A percentile compares a stretch with the other conserved stretches of the same genome.
phyloP scores from a whole-genome alignment of 768 basidiomycete species.

The Suillus discolor region DNA sequence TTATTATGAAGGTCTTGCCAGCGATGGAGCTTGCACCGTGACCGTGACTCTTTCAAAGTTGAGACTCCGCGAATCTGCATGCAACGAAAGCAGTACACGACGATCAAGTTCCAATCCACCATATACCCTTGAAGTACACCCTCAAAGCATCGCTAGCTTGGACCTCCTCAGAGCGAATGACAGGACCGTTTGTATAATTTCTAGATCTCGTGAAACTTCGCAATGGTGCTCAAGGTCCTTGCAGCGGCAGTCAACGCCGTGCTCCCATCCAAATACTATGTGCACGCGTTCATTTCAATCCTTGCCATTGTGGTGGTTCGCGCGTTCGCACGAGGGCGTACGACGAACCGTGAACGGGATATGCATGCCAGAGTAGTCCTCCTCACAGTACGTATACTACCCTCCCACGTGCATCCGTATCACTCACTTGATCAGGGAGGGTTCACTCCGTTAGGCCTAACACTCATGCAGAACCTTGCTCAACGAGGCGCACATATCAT shows the following conservation, averaged over 20 bases:
- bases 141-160: too few species aligned
- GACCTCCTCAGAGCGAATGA: too few species aligned
- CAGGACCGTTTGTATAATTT: neutral
- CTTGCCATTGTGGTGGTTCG: conserved; percentile 49
- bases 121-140: too few species aligned
- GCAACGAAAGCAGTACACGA: too few species aligned
- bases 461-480: conserved; percentile 63
- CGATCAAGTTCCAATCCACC: too few species aligned
- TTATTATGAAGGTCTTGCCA: too few species aligned
- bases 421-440: conserved; percentile 53
- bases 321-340: conserved; percentile 67
- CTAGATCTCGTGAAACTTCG: neutral
- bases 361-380: conserved; percentile 72
- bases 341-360: conserved; percentile 73
- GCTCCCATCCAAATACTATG: conserved; percentile 60
- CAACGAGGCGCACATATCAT: conserved; percentile 79
- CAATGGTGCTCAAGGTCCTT: conserved; percentile 58
- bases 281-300: conserved; percentile 51
- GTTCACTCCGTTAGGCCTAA: conserved; percentile 46
- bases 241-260: conserved; percentile 41
- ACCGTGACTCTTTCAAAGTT: too few species aligned
- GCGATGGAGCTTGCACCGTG: too few species aligned
- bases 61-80: too few species aligned
- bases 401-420: neutral
- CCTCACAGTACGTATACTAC: conserved; percentile 56